These are phyloP conservation scores for Phalaenopsis aphrodite DNA, from an alignment of 106 monocot species.

Conservation along the genomic window DNA sequence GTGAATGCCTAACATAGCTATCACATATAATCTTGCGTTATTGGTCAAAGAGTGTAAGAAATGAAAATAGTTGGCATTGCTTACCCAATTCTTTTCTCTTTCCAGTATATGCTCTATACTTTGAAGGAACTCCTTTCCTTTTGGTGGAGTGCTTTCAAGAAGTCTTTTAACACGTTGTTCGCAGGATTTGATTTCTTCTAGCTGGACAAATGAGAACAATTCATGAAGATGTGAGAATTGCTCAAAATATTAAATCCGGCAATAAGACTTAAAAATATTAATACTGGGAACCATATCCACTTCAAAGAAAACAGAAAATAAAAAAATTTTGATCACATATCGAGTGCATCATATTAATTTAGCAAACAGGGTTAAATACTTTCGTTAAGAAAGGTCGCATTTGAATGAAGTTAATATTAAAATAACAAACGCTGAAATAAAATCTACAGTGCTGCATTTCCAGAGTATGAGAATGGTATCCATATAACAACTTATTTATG, in stretches of 20 bases:
- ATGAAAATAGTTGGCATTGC: neutral
- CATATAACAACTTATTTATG: neutral
- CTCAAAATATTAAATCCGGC: neutral
- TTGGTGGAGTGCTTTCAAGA: constrained; percentile 78
- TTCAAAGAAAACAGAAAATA: neutral
- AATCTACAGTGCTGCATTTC: neutral
- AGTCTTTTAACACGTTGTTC: constrained; percentile 93
- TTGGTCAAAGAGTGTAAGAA: constrained; percentile 1
- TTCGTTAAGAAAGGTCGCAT: neutral
- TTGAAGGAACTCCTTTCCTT: constrained; percentile 94
- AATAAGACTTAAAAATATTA: neutral
- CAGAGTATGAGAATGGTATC: neutral
- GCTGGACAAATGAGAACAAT: constrained; percentile 28
- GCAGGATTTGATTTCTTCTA: constrained; percentile 78
- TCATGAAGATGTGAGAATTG: neutral
- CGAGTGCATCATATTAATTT: neutral
- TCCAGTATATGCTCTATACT: constrained; percentile 94
- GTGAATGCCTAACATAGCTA: neutral
- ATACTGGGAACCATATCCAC: neutral
- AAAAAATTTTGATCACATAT: neutral
- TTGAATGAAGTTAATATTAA: neutral
- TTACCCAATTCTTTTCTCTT: constrained; percentile 96
- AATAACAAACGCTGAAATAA: neutral
- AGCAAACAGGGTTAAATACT: neutral
- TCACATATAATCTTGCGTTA: neutral